Percentiles rank a stretch among this genome's conserved stretches.
phyloP scores from a whole-genome alignment of 176 grass and related monocot species.

The Otatea glauca region DNA sequence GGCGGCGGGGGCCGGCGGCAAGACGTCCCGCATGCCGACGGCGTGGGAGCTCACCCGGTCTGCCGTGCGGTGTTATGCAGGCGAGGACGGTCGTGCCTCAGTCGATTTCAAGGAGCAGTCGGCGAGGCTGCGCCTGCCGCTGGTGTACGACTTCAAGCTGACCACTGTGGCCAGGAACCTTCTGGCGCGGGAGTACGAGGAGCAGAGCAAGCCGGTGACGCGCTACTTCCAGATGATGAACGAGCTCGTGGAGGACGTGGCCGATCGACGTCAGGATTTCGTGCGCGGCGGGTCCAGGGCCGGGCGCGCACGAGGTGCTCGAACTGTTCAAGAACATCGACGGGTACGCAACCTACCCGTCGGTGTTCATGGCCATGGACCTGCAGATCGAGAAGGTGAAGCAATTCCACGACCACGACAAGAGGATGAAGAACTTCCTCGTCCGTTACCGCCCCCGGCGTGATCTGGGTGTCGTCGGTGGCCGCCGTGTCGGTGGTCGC shows the following conservation, averaged over 20 bases:
- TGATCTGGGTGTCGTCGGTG: slow-evolving; percentile 53
- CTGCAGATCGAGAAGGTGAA: slow-evolving; percentile 44
- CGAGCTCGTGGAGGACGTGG: slow-evolving; percentile 49
- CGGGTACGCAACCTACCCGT: slow-evolving; percentile 56
- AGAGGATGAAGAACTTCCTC: slow-evolving; percentile 57
- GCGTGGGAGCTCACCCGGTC: slow-evolving; percentile 44
- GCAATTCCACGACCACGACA: slow-evolving; percentile 38
- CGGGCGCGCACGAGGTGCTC: slow-evolving; percentile 37
- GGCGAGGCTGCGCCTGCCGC: slow-evolving; percentile 44
- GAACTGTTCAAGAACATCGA: slow-evolving; percentile 52
- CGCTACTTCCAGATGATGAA: slow-evolving; percentile 73
- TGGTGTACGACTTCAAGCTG: slow-evolving; percentile 58
- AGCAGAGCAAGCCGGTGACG: slow-evolving; percentile 52
- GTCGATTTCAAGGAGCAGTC: slow-evolving; percentile 27
- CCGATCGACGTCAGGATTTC: slow-evolving; percentile 45
- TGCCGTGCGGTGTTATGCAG: slow-evolving; percentile 44
- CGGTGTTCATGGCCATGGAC: slow-evolving; percentile 58
- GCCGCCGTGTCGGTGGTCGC: slow-evolving; percentile 49
- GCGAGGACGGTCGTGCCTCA: slow-evolving; percentile 6
- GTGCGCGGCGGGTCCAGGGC: slow-evolving; percentile 37
- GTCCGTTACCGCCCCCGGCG: slow-evolving; percentile 50
- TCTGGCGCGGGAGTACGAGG: slow-evolving; percentile 53
- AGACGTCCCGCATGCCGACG: slow-evolving; percentile 36
- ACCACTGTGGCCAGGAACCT: slow-evolving; percentile 63
- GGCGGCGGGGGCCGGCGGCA: not conserved